Base-by-base conservation (phyloP, 805 yeast genomes). In the Nakazawaea sp. region DNA sequence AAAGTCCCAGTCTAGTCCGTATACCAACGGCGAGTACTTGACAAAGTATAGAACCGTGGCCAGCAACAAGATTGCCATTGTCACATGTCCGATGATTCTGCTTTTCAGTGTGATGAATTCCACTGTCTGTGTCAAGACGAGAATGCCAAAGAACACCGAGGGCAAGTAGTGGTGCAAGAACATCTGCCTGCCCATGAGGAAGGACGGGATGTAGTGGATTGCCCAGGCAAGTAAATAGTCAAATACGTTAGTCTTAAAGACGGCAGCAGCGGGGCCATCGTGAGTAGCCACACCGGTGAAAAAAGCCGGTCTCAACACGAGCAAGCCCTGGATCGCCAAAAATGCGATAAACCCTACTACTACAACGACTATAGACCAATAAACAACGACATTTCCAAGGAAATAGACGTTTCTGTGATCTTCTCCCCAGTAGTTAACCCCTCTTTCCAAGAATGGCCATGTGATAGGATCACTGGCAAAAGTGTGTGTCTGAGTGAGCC, bases 111-210 rank as follows among this genome's bases (percentile, higher is more conserved):
- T 47, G 20, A 66, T 55, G 36, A 56, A 64, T 40, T 74, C 75
- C n/a, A 66, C 46, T 19, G 58, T 57, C 38, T 72, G 74, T 16
- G 71, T 62, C 5, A 63, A 40, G 18, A 67, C 46, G 39, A 76
- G 50, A 4, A 75, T 55, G 3, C 69, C 65, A 60, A 92, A 92
- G 64, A 87, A 92, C 36, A 86, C 72, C 2, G 97, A 86, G 40
- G 96, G 97, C 47, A 92, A 63, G 59, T 90, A 90, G 60, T 89
- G 97, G 59, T 89, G 97, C 55, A 89, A 66, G 66, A 90, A 89
- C 61, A 89, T 61, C 63, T 89, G 97, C 63, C 97, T 78, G 18
- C 79, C 88, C 97, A 89, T 89, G 41, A 89, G 64, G 61, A 74
- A 80, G 36, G 85, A 83, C 47, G 95, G 94, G 38, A 68, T 54